Evolutionary conservation across 257 asterid species (phyloP).

Genomic region (Oldenlandia corymbosa): DNA sequence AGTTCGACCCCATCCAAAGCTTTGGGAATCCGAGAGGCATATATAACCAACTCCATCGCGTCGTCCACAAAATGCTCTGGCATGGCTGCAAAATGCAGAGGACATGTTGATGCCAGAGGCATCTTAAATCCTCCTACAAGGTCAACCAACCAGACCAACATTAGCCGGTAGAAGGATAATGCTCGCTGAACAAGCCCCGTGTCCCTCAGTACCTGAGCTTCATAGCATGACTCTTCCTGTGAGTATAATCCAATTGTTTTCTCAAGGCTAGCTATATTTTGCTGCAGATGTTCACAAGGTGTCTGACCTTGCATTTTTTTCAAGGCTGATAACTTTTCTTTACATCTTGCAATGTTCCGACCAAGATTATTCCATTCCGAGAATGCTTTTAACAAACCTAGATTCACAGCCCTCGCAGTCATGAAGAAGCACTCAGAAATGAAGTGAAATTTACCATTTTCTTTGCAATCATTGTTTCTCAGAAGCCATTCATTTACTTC

Average conservation of each 20-base stretch:
- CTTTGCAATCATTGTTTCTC: conserved; percentile 32
- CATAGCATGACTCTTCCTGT: conserved; percentile 85
- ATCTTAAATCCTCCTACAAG: conserved; percentile 88
- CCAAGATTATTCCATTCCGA: conserved; percentile 91
- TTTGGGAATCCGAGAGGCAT: conserved; percentile 91
- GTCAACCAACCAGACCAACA: conserved; percentile 89
- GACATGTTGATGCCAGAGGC: conserved; percentile 79
- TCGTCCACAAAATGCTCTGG: conserved; percentile 98
- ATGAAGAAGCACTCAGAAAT: conserved; percentile 98
- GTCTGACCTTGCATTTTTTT: conserved; percentile 76
- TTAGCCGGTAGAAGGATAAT: conserved; percentile 75
- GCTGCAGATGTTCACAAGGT: conserved; percentile 72
- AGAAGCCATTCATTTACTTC: conserved; percentile 84
- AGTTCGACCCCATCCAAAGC: conserved; percentile 86
- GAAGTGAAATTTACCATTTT: conserved; percentile 65
- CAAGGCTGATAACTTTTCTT: conserved; percentile 68
- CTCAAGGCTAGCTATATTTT: conserved; percentile 72
- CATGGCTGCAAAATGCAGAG: conserved; percentile 84
- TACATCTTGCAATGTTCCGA: conserved; percentile 89
- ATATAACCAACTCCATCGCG: conserved; percentile 92
- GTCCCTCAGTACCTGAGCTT: conserved; percentile 97
- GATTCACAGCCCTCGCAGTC: conserved; percentile 91
- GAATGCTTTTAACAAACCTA: conserved; percentile 90
- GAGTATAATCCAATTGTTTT: conserved; percentile 67
- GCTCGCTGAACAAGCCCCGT: conserved; percentile 79